Evolutionary conservation across 1,139 yeast genomes (phyloP).

Genomic region (Taphrina confusa): DNA sequence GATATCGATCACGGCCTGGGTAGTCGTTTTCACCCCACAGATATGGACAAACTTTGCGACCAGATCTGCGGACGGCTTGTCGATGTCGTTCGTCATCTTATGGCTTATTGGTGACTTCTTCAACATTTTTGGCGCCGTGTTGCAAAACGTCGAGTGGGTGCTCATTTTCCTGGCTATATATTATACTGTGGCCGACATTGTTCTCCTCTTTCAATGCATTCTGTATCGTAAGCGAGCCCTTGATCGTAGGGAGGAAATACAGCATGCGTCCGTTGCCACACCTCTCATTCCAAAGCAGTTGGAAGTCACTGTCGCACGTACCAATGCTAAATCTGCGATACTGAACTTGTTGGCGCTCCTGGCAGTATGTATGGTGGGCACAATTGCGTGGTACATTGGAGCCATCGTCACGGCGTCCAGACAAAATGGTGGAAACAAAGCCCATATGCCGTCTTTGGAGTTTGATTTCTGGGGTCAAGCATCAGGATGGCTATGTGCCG

Average conservation of each 20-base stretch:
- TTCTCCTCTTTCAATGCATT: constrained; percentile 62
- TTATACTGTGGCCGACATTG: constrained; percentile 80
- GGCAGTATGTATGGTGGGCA: constrained; percentile 61
- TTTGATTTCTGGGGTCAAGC: constrained; percentile 56
- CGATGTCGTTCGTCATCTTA: constrained; percentile 65
- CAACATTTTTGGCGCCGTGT: constrained; percentile 66
- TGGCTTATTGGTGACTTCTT: constrained; percentile 77
- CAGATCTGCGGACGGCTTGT: constrained; percentile 76
- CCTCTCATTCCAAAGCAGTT: constrained; percentile 24
- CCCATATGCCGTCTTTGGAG: constrained; percentile 35
- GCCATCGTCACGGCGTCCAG: constrained; percentile 55
- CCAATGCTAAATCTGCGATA: neutral
- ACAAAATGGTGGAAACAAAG: neutral
- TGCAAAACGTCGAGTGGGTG: constrained; percentile 72
- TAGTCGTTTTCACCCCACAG: constrained; percentile 77
- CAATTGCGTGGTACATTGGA: constrained; percentile 71
- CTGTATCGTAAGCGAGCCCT: constrained; percentile 48
- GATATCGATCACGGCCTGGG: constrained; percentile 52
- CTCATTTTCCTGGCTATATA: constrained; percentile 77
- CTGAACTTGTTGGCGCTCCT: constrained; percentile 42
- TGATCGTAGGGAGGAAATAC: constrained; percentile 41
- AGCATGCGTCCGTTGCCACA: constrained; percentile 39
- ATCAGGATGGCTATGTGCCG: constrained; percentile 71
- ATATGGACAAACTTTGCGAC: constrained; percentile 78
- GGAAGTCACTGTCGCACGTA: constrained; percentile 3